Evolutionary conservation across 306 rosid genomes (phyloP).

Genomic region (Betula pendula): DNA sequence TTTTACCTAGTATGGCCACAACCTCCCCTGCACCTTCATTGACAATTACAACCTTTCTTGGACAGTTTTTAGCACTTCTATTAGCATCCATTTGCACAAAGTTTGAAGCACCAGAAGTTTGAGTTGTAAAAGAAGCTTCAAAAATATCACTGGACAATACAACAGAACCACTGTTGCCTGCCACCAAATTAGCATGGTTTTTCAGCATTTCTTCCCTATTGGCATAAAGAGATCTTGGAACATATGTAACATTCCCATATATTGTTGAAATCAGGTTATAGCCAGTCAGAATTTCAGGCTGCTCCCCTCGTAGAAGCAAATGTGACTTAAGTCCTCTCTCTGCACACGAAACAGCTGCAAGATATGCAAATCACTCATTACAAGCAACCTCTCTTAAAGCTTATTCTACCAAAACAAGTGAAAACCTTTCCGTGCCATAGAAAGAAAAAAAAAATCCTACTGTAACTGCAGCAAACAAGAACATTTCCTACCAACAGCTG

Average conservation of each 20-base stretch:
- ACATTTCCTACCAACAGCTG: constrained; percentile 73
- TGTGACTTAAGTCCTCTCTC: constrained; percentile 79
- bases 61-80: constrained; percentile 43
- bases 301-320: constrained; percentile 91
- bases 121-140: constrained; percentile 40
- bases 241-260: constrained; percentile 77
- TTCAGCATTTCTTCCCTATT: constrained; percentile 67
- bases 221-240: constrained; percentile 72
- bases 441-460: constrained; percentile 3
- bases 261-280: constrained; percentile 88
- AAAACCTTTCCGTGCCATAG: neutral
- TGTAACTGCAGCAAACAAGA: constrained; percentile 6
- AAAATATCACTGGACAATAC: constrained; percentile 61
- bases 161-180: constrained; percentile 52
- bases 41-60: constrained; percentile 59
- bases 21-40: constrained; percentile 96
- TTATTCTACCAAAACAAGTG: constrained; percentile 2
- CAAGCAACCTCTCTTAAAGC: constrained; percentile 22
- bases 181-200: constrained; percentile 61
- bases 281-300: constrained; percentile 82
- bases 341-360: constrained; percentile 82
- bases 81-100: constrained; percentile 37
- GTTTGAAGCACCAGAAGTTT: constrained; percentile 29
- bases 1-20: constrained; percentile 85
- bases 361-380: constrained; percentile 24